A percentile compares a stretch with the other conserved stretches of the same genome.
phyloP scores from a whole-genome alignment of 2,329 filamentous ascomycete genomes.

The Exophiala sideris region DNA sequence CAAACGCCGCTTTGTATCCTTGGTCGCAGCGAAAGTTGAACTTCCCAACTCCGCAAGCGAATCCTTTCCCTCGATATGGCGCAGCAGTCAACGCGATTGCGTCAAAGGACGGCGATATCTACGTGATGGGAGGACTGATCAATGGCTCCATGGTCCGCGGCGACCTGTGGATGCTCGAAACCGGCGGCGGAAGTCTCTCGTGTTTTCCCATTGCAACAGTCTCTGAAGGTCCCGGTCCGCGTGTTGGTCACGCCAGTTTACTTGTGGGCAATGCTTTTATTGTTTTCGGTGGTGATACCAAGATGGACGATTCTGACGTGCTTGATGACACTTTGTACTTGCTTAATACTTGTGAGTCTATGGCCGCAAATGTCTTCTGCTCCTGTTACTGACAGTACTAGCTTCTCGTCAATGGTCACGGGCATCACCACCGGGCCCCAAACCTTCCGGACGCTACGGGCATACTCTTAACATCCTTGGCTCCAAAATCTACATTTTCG shows the following conservation, averaged over 20 bases:
- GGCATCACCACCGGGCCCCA: constrained; percentile 78
- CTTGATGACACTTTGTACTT: constrained; percentile 95
- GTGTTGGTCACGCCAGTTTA: constrained; percentile 90
- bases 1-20: constrained; percentile 82
- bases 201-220: constrained; percentile 91
- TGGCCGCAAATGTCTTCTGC: neutral
- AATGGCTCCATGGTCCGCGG: constrained; percentile 95
- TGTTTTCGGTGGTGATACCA: constrained; percentile 97
- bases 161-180: constrained; percentile 96
- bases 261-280: constrained; percentile 98
- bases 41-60: constrained; percentile 75
- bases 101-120: constrained; percentile 95
- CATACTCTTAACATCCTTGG: constrained; percentile 95
- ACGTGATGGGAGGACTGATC: constrained; percentile 94
- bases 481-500: constrained; percentile 96
- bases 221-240: constrained; percentile 87
- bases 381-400: constrained; percentile 43
- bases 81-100: constrained; percentile 89
- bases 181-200: constrained; percentile 72
- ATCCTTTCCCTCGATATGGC: constrained; percentile 94
- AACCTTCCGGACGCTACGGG: constrained; percentile 88
- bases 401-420: constrained; percentile 98
- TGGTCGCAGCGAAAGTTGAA: constrained; percentile 90
- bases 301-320: constrained; percentile 86
- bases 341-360: constrained; percentile 85